These are phyloP conservation scores for Kwoniella dendrophila DNA, from an alignment of 768 basidiomycete genomes.

Conservation along the genomic window DNA sequence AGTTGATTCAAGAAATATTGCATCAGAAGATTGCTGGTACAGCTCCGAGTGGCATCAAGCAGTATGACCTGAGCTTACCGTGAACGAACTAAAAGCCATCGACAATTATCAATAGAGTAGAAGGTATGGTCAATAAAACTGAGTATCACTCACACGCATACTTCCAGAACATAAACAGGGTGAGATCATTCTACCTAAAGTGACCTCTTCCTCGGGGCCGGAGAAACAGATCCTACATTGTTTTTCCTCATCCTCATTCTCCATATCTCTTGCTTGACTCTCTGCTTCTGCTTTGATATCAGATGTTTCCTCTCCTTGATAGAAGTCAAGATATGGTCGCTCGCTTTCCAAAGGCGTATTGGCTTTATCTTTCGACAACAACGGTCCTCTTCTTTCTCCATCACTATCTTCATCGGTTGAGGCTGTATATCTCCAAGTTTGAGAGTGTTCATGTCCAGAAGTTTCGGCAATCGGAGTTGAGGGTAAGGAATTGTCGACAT, in stretches of 20 bases:
- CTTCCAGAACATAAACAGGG: slow-evolving; percentile 80
- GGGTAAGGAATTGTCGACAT: slow-evolving; percentile 22
- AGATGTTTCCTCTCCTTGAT: neutral
- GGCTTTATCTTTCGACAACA: neutral
- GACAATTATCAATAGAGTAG: slow-evolving; percentile 9
- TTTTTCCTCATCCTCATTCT: slow-evolving; percentile 35
- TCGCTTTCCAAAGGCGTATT: neutral
- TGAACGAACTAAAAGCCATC: slow-evolving; percentile 47
- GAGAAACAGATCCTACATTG: slow-evolving; percentile 80
- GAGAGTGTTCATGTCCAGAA: neutral
- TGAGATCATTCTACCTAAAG: slow-evolving; percentile 74
- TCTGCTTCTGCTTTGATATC: neutral
- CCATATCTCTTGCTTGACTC: neutral
- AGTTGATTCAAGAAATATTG: neutral
- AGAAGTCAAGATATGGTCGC: neutral
- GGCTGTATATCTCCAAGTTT: slow-evolving; percentile 1
- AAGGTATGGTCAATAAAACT: no score
- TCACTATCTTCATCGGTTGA: neutral
- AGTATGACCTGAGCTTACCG: slow-evolving; percentile 30
- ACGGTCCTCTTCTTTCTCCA: neutral
- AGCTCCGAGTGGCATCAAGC: no score
- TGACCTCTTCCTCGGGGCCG: slow-evolving; percentile 61
- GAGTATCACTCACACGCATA: slow-evolving; percentile 62
- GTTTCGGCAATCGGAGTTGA: slow-evolving; percentile 12
- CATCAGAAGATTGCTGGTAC: no score